Percentiles rank a stretch among this genome's conserved stretches.
Evolutionary conservation across 2,329 filamentous ascomycete genomes (phyloP).

Genomic region (Exserohilum turcica): DNA sequence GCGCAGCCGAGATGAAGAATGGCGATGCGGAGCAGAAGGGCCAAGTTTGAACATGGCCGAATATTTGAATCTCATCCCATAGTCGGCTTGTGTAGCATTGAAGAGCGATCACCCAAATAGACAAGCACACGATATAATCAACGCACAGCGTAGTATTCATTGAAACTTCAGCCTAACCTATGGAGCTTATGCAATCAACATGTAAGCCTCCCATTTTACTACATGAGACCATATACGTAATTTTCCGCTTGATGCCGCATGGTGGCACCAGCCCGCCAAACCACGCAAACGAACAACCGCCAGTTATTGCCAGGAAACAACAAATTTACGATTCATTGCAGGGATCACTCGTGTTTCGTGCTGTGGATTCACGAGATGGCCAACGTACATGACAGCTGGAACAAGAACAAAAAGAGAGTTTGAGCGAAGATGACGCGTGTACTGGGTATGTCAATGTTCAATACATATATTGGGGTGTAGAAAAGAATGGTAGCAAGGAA

Average conservation of each 20-base stretch:
- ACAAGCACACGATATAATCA: neutral
- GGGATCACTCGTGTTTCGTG: neutral
- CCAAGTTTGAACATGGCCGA: neutral
- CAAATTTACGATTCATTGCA: neutral
- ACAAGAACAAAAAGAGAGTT: neutral
- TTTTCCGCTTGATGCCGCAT: neutral
- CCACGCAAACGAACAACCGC: too few relatives aligned
- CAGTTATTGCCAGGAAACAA: neutral
- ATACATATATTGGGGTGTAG: neutral
- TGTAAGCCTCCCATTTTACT: constrained; percentile 1
- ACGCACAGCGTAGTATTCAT: constrained; percentile 5
- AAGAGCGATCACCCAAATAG: too few relatives aligned
- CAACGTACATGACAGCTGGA: neutral
- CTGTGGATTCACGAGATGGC: neutral
- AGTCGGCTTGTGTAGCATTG: too few relatives aligned
- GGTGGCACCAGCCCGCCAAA: neutral
- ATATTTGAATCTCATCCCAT: neutral
- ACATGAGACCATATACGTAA: neutral
- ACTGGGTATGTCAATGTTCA: constrained; percentile 5
- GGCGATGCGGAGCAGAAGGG: neutral
- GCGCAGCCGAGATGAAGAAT: neutral
- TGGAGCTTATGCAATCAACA: constrained; percentile 7
- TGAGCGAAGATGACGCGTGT: neutral
- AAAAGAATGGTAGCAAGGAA: constrained; percentile 2
- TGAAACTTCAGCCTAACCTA: neutral